Percentiles rank a stretch among this genome's conserved stretches.
phyloP scores from a whole-genome alignment of 345 rosid genomes.

The Hibiscus syriacus region DNA sequence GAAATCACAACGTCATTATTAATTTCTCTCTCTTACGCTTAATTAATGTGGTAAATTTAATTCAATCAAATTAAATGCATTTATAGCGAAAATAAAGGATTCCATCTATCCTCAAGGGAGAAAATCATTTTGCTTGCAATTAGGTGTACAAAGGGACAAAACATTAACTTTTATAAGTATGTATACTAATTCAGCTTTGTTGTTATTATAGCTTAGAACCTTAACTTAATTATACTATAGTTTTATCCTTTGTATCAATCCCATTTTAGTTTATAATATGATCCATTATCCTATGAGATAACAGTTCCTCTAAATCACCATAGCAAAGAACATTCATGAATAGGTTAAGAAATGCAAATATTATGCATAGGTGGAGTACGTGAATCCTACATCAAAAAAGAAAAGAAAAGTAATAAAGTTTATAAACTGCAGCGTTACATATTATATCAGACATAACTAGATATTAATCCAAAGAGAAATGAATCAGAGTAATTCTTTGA shows the following conservation, averaged over 20 bases:
- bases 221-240: background rate
- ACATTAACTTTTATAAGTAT: background rate
- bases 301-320: no score
- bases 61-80: background rate
- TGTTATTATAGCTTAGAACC: background rate
- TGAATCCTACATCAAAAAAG: no score
- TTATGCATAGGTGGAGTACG: no score
- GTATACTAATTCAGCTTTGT: background rate
- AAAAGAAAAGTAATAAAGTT: no score
- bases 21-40: background rate
- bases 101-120: background rate
- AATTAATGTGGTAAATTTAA: background rate
- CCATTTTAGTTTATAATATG: background rate
- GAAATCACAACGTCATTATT: constrained; percentile 5
- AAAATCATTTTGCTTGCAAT: background rate
- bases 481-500: no score
- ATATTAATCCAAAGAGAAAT: no score
- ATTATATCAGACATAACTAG: no score
- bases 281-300: no score
- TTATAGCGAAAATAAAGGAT: background rate
- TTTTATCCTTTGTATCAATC: no score
- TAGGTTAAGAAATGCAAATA: no score
- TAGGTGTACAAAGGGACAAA: background rate
- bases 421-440: no score
- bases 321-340: no score